Evolutionary conservation across 2,329 filamentous ascomycete genomes (phyloP).

Genomic region (Coleophoma crateriformis): DNA sequence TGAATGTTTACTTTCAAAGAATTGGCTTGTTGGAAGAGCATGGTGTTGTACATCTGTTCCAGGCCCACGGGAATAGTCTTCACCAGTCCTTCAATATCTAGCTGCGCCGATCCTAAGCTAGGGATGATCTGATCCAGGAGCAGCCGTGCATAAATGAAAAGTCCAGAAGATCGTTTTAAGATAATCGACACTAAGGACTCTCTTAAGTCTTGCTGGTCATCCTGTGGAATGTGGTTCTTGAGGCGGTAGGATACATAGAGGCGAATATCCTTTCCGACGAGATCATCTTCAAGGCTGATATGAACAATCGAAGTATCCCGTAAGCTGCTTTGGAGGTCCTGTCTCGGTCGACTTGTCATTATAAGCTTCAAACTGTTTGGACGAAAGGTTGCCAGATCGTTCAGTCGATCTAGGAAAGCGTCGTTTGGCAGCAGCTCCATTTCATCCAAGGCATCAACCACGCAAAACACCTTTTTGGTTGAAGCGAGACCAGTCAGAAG

Average conservation of each 20-base stretch:
- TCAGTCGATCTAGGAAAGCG: conserved; percentile 6
- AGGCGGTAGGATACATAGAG: conserved; percentile 8
- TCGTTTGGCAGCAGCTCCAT: conserved; percentile 1
- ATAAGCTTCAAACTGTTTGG: conserved; percentile 11
- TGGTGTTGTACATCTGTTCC: conserved; percentile 20
- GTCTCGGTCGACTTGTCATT: conserved; percentile 16
- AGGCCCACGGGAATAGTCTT: conserved; percentile 14
- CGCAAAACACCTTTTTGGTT: conserved; percentile 30
- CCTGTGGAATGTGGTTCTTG: conserved; percentile 1
- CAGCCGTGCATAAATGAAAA: conserved; percentile 18
- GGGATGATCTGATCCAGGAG: conserved; percentile 16
- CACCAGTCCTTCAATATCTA: conserved; percentile 4
- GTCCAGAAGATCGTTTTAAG: conserved; percentile 9
- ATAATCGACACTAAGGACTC: conserved; percentile 5
- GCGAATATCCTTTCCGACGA: conserved; percentile 13
- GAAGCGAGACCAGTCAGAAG: conserved; percentile 15
- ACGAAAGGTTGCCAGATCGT: conserved; percentile 6
- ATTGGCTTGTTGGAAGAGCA: conserved; percentile 10
- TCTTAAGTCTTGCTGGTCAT: conserved; percentile 1
- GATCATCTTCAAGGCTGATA: conserved; percentile 14
- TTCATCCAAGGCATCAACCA: conserved; percentile 37
- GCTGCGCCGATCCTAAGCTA: conserved; percentile 1
- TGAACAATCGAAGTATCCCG: conserved; percentile 10
- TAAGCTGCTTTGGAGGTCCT: conserved; percentile 12
- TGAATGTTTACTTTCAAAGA: conserved; percentile 5